Evolutionary conservation across 192 early-diverging fungal genomes (phyloP).

Genomic region (Lobosporangium transversale): DNA sequence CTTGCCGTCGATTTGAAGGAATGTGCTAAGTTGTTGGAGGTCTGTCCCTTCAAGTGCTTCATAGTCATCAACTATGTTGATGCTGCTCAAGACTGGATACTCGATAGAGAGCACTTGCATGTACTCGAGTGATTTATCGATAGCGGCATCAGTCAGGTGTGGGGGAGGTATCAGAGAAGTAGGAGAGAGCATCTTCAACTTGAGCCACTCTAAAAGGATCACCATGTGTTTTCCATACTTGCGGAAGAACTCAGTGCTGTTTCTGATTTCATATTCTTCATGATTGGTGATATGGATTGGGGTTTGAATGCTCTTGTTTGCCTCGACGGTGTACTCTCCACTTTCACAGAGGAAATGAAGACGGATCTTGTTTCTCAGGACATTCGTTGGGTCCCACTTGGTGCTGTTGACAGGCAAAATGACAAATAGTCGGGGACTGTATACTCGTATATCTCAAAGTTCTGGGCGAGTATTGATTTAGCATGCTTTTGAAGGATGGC

Average conservation of each 20-base stretch:
- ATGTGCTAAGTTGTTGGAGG: background rate
- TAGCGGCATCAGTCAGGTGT: background rate
- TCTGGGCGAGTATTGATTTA: background rate
- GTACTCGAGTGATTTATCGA: background rate
- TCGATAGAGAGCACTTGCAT: background rate
- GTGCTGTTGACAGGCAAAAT: background rate
- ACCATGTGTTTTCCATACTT: no score
- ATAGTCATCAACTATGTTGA: no score
- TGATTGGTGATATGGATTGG: background rate
- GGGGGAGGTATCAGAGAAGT: background rate
- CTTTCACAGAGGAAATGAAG: no score
- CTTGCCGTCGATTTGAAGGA: background rate
- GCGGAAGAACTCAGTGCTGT: no score
- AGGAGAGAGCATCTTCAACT: no score
- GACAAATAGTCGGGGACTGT: no score
- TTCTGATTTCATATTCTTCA: background rate
- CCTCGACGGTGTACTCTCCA: background rate
- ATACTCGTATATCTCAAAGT: background rate
- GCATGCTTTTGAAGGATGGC: conserved; percentile 1
- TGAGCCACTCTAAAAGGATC: no score
- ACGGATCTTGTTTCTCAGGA: no score
- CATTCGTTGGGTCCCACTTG: no score
- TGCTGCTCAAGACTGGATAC: background rate
- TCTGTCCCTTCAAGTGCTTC: background rate
- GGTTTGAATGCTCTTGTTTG: background rate